These are phyloP conservation scores for Scleroderma citrinum DNA, from an alignment of 768 basidiomycete species.

Conservation along the genomic window DNA sequence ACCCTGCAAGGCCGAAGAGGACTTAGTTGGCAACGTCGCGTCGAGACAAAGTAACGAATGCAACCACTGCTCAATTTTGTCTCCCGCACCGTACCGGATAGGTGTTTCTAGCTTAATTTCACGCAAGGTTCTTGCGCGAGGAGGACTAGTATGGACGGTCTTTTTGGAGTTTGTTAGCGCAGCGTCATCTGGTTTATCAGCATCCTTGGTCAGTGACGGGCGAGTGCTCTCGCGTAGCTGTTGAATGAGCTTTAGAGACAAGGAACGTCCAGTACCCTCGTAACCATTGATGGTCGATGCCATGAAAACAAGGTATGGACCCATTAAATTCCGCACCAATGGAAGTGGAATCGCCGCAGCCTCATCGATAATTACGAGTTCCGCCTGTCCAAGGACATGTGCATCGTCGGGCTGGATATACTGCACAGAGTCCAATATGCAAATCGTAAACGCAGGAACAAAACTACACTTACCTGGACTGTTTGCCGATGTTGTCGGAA, in stretches of 20 bases:
- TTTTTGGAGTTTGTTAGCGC: constrained; percentile 48
- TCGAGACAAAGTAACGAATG: constrained; percentile 88
- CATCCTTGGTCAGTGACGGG: constrained; percentile 67
- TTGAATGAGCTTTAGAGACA: constrained; percentile 96
- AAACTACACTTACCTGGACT: constrained; percentile 65
- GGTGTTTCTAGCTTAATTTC: constrained; percentile 95
- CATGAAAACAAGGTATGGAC: constrained; percentile 96
- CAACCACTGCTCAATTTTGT: constrained; percentile 93
- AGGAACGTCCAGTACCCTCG: constrained; percentile 97
- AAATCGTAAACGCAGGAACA: not conserved
- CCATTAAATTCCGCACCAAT: constrained; percentile 90
- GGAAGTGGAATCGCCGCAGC: constrained; percentile 97
- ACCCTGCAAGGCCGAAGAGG: constrained; percentile 48
- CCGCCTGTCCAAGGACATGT: constrained; percentile 95
- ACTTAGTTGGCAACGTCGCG: constrained; percentile 57
- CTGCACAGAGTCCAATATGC: constrained; percentile 35
- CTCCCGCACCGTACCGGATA: constrained; percentile 84
- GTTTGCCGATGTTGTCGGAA: constrained; percentile 94
- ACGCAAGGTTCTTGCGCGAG: constrained; percentile 64
- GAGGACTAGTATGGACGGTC: constrained; percentile 50
- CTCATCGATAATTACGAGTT: constrained; percentile 96
- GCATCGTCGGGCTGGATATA: constrained; percentile 98
- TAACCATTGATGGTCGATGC: constrained; percentile 99
- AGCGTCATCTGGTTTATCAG: constrained; percentile 34
- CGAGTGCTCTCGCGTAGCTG: constrained; percentile 90